phyloP scores from a whole-genome alignment of 169 alveolate species.

The Plasmodium vivax region DNA sequence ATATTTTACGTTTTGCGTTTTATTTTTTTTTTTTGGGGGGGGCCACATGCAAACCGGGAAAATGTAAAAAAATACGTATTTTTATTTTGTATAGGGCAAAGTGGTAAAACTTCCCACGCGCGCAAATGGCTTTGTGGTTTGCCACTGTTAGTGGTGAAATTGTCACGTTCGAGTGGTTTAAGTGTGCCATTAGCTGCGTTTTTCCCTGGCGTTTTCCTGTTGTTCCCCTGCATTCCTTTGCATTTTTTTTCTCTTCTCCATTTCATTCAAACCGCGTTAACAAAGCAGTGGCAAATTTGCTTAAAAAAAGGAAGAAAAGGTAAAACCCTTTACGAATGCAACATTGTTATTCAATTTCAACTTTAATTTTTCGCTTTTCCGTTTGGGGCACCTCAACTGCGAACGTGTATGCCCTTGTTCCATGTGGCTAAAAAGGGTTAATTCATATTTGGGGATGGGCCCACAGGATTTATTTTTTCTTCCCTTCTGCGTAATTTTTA shows the following conservation, averaged over 20 bases:
- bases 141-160: not conserved
- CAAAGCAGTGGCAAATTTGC: not conserved
- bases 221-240: not conserved
- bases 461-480: not conserved
- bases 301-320: not conserved
- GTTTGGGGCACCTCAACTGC: not conserved
- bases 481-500: not conserved
- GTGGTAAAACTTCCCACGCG: not conserved
- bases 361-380: not conserved
- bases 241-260: not conserved
- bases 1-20: not conserved
- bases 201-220: not conserved
- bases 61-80: not conserved
- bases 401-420: not conserved
- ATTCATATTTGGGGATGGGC: not conserved
- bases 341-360: not conserved
- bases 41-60: not conserved
- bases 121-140: not conserved
- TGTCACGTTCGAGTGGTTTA: not conserved
- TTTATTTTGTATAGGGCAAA: not conserved
- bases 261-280: not conserved
- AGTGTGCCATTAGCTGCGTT: not conserved
- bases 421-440: not conserved
- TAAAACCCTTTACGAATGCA: not conserved
- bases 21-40: not conserved